Conservation (phyloP, 2,329 filamentous ascomycete genomes). For the Onygena corvina region DNA sequence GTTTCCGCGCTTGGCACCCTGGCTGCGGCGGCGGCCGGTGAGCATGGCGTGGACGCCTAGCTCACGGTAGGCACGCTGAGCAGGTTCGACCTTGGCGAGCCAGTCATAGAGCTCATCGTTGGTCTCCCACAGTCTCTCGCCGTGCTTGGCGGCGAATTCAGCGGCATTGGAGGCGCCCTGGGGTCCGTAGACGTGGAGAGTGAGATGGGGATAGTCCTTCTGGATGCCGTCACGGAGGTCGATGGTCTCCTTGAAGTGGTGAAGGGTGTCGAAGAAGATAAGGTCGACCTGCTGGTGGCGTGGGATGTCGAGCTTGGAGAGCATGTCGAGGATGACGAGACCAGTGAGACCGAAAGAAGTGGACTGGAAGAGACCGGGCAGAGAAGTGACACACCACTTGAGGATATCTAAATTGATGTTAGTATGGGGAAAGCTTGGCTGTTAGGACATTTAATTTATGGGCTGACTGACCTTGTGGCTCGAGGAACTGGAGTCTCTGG, state of each 20-base stretch:
- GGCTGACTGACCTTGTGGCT: slow-evolving; percentile 58
- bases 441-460: slow-evolving; percentile 18
- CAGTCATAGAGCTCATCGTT: slow-evolving; percentile 91
- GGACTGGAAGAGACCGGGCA: slow-evolving; percentile 80
- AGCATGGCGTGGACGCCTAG: slow-evolving; percentile 81
- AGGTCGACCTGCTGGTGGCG: slow-evolving; percentile 40
- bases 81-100: slow-evolving; percentile 93
- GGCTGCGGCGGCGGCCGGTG: slow-evolving; percentile 80
- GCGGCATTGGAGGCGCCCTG: slow-evolving; percentile 57
- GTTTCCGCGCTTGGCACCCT: slow-evolving; percentile 82
- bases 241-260: slow-evolving; percentile 70
- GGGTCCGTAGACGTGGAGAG: slow-evolving; percentile 82
- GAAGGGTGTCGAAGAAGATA: slow-evolving; percentile 71
- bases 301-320: slow-evolving; percentile 40
- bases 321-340: slow-evolving; percentile 66
- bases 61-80: slow-evolving; percentile 77
- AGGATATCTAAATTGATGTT: slow-evolving; percentile 53
- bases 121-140: slow-evolving; percentile 69
- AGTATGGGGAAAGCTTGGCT: slow-evolving; percentile 18
- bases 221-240: slow-evolving; percentile 62
- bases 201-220: slow-evolving; percentile 62
- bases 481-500: slow-evolving; percentile 71
- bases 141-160: slow-evolving; percentile 74
- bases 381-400: slow-evolving; percentile 78
- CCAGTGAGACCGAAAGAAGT: slow-evolving; percentile 74